A percentile compares a stretch with the other conserved stretches of the same genome.
phyloP scores from a whole-genome alignment of 768 basidiomycete species.

The Cytidiella melzeri region DNA sequence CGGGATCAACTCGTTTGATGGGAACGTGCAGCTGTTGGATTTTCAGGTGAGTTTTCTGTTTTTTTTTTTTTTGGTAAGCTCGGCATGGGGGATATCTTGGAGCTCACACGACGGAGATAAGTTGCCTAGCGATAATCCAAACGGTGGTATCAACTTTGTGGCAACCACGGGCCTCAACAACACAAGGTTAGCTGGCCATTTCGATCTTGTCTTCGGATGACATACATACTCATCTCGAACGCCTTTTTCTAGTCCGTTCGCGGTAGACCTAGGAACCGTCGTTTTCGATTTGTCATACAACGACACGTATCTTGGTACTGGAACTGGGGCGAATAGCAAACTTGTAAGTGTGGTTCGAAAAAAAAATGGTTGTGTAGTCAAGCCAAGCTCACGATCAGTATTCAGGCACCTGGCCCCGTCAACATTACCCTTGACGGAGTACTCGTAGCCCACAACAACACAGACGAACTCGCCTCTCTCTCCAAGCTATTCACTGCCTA shows the following conservation, averaged over 20 bases:
- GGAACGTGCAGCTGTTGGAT: slow-evolving; percentile 47
- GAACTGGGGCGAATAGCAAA: slow-evolving; percentile 42
- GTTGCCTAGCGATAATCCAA: slow-evolving; percentile 60
- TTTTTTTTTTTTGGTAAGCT: neutral
- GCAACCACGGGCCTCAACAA: slow-evolving; percentile 52
- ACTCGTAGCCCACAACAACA: slow-evolving; percentile 45
- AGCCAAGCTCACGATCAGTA: no score
- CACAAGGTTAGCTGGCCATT: slow-evolving; percentile 48
- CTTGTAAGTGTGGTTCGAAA: slow-evolving; percentile 35
- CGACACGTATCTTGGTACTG: slow-evolving; percentile 49
- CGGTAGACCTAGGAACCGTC: slow-evolving; percentile 62
- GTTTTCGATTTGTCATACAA: slow-evolving; percentile 57
- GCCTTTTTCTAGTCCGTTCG: slow-evolving; percentile 45
- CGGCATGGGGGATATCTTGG: neutral
- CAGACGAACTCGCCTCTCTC: slow-evolving; percentile 40
- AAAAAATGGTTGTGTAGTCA: no score
- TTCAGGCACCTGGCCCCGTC: slow-evolving; percentile 47
- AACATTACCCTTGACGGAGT: slow-evolving; percentile 52
- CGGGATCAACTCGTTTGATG: slow-evolving; percentile 61
- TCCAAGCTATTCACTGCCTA: slow-evolving; percentile 67
- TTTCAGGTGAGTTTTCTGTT: slow-evolving; percentile 30
- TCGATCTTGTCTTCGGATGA: no score
- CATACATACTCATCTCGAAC: no score
- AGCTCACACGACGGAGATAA: neutral
- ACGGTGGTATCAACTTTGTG: slow-evolving; percentile 61